A percentile compares a stretch with the other conserved stretches of the same genome.
Evolutionary conservation across 1,284 basidiomycete genomes (phyloP).

Genomic region (Phellopilus nigrolimitatus): DNA sequence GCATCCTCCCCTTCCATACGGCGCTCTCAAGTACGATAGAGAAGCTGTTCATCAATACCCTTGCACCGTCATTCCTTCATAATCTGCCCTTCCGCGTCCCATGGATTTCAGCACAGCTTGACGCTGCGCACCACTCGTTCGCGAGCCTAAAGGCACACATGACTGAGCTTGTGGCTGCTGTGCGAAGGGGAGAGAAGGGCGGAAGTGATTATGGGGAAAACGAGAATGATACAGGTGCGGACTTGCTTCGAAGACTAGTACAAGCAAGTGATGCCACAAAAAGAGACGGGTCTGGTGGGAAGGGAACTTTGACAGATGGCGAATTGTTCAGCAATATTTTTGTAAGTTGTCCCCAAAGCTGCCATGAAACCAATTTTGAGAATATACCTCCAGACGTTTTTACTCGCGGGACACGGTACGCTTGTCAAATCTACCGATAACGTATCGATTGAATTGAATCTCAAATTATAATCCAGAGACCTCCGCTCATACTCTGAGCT

Average conservation of each 20-base stretch:
- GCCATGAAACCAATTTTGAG: not conserved
- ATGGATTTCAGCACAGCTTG: conserved; percentile 9
- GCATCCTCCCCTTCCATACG: conserved; percentile 21
- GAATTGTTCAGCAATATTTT: conserved; percentile 15
- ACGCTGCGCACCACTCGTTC: not conserved
- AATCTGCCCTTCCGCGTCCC: conserved; percentile 13
- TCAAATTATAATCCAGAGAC: conserved; percentile 27
- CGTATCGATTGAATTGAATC: not conserved
- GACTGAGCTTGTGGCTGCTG: not conserved
- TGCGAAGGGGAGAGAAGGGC: not conserved
- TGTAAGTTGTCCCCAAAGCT: conserved; percentile 1
- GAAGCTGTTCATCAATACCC: conserved; percentile 16
- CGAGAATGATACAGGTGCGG: not conserved
- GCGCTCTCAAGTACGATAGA: conserved; percentile 21
- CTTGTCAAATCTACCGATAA: too few relatives aligned
- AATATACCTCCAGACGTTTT: not conserved
- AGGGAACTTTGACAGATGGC: conserved; percentile 10
- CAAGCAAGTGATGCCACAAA: conserved; percentile 8
- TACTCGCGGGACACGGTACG: conserved; percentile 12
- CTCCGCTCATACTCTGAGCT: conserved; percentile 32
- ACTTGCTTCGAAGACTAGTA: conserved; percentile 12
- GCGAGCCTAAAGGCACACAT: conserved; percentile 11
- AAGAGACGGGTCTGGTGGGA: not conserved
- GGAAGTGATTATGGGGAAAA: not conserved
- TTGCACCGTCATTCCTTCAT: conserved; percentile 10